Conservation (phyloP, 2,329 filamentous ascomycete genomes). For the Coniochaeta sp. region DNA sequence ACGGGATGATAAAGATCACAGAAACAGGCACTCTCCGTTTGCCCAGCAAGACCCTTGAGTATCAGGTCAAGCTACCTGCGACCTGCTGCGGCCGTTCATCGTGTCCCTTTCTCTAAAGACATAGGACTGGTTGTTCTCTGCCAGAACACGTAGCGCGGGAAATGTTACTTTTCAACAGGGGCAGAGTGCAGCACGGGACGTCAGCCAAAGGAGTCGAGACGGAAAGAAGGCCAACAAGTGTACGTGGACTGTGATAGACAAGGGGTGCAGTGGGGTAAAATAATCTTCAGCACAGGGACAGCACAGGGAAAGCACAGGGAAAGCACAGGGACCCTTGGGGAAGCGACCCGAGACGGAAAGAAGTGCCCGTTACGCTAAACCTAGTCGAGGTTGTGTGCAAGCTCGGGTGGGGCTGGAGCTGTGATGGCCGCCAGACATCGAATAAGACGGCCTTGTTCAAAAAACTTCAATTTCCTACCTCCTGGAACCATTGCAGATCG, state of each 20-base stretch:
- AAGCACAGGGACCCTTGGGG: too few species aligned
- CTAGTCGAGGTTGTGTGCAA: neutral
- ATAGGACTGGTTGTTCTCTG: neutral
- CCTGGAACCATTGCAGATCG: neutral
- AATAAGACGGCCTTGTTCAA: neutral
- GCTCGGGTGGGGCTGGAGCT: neutral
- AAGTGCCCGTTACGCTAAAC: neutral
- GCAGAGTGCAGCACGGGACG: neutral
- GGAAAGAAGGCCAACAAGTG: neutral
- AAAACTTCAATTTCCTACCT: neutral
- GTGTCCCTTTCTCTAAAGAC: neutral
- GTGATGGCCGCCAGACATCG: conserved; percentile 1
- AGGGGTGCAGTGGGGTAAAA: neutral
- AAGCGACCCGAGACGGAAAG: conserved; percentile 1
- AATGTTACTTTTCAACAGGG: neutral
- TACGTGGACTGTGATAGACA: too few species aligned
- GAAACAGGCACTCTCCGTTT: too few species aligned
- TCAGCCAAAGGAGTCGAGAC: neutral
- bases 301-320: too few species aligned
- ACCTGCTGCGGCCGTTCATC: neutral
- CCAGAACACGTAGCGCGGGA: neutral
- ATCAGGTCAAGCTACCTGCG: neutral
- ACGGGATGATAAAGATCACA: neutral
- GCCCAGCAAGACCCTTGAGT: too few species aligned
- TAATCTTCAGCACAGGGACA: neutral